These are phyloP conservation scores for Tilletiaria anomala DNA, from an alignment of 1,284 basidiomycete species.

Conservation along the genomic window DNA sequence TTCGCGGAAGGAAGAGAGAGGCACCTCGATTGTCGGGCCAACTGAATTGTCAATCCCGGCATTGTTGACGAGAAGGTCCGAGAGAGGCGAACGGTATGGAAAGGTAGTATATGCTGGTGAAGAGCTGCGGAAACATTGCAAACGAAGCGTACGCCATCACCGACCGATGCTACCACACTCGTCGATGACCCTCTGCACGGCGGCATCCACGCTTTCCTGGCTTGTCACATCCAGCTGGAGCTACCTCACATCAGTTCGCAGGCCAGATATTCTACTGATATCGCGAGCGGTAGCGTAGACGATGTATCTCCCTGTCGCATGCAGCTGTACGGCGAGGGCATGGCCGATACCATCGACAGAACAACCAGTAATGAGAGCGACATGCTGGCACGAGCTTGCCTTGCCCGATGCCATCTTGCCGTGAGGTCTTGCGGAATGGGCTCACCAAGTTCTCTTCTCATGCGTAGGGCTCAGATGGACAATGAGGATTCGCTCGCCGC, in stretches of 20 bases:
- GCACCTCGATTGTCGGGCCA: neutral
- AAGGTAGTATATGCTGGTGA: no score
- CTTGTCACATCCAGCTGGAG: neutral
- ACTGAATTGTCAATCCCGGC: neutral
- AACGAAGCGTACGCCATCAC: no score
- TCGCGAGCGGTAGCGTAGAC: neutral
- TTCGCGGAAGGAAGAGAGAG: neutral
- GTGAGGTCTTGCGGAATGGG: no score
- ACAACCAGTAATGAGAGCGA: neutral
- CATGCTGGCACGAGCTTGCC: no score
- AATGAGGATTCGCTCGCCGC: no score
- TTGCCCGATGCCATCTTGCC: no score
- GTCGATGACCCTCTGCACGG: neutral
- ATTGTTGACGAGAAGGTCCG: neutral
- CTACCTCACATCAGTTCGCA: neutral
- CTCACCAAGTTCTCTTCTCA: no score
- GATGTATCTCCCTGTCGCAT: neutral
- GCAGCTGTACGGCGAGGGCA: neutral
- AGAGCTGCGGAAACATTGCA: no score
- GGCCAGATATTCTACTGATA: neutral
- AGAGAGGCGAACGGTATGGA: no score
- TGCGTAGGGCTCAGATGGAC: no score
- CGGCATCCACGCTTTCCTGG: neutral
- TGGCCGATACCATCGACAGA: neutral
- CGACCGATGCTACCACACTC: neutral